Evolutionary conservation across 2,329 filamentous ascomycete genomes (phyloP), one percentile per base, ranked within the genome.

Genomic region (Onygenales sp.): DNA sequence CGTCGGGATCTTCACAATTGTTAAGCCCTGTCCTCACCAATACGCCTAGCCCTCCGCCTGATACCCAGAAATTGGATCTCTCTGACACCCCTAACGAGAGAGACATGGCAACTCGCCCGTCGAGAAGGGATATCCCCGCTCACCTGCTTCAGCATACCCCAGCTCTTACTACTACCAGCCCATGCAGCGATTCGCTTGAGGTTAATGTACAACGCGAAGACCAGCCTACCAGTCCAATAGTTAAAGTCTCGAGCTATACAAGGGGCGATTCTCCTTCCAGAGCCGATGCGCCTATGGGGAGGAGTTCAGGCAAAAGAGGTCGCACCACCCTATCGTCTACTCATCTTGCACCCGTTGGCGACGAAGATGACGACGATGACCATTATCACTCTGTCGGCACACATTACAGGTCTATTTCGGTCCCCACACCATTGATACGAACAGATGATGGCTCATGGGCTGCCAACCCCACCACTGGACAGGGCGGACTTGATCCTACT

Each of bases 391-490:
- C 58, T 13, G 50, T 60, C 14, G 46, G 59, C 38, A 56, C 55
- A 53, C 51, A 54, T 56, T 38, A 39, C 17, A 33, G 35, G 45
- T 39, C 44, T 14, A 51, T 51, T 42, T 51, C 52, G 27, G 38
- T 54, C 14, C 51, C 54, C 13, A 51, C 58, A 7, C 60, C 64
- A 1, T 58, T 66, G 14, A 56, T 59, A 17, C 71, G 75, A 43
- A 67, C 69, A 7, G 66, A 69, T 7, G 70, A 78, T 61, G 76
- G 76, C 3, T 72, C 73, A 1, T 79, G 76, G 76, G 57, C 72
- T 14, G 65, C 62, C 2, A 64, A 69, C 50, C 53, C 60, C 21
- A 55, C 56, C 4, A 73, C 70, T 14, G 71, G 72, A 8, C 72
- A 75, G 48, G 65, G 66, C 46, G 76, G 78, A 10, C 59, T 80